Conservation (phyloP, 768 basidiomycete species). For the Lactarius tabidus region DNA sequence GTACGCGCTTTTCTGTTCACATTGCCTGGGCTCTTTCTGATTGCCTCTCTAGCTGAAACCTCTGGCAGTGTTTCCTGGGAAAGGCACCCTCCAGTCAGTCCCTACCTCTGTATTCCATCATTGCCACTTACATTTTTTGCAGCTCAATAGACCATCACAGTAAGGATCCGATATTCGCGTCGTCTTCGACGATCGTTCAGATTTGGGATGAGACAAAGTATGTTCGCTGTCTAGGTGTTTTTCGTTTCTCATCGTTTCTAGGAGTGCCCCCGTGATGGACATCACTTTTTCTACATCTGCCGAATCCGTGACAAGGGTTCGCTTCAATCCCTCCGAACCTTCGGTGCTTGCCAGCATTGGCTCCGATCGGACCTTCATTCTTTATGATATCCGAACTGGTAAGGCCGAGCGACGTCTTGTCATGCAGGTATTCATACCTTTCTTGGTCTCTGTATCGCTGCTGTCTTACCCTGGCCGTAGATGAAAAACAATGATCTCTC, state of each 20-base stretch:
- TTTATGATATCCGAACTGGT: constrained; percentile 95
- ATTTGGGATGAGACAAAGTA: constrained; percentile 98
- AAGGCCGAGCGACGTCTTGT: constrained; percentile 90
- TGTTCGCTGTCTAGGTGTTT: constrained; percentile 25
- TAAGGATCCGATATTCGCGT: constrained; percentile 85
- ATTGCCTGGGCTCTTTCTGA: not conserved
- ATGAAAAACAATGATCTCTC: constrained; percentile 87
- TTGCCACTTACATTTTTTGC: constrained; percentile 12
- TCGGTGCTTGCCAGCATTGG: constrained; percentile 95
- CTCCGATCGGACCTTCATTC: constrained; percentile 89
- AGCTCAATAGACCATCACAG: constrained; percentile 95
- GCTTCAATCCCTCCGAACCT: constrained; percentile 92
- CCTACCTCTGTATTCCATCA: not conserved
- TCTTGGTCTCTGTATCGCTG: not conserved
- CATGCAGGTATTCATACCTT: constrained; percentile 64
- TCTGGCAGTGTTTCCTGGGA: constrained; percentile 63
- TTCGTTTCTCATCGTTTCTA: constrained; percentile 30
- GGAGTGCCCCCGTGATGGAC: constrained; percentile 81
- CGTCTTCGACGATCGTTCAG: constrained; percentile 89
- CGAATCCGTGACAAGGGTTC: constrained; percentile 83
- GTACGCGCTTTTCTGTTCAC: constrained; percentile 22
- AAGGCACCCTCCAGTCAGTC: constrained; percentile 59
- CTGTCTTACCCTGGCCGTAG: constrained; percentile 33
- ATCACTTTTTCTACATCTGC: constrained; percentile 82
- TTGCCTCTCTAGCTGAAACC: constrained; percentile 42